phyloP scores from a whole-genome alignment of 345 rosid genomes.

The Euphorbia lathyris region DNA sequence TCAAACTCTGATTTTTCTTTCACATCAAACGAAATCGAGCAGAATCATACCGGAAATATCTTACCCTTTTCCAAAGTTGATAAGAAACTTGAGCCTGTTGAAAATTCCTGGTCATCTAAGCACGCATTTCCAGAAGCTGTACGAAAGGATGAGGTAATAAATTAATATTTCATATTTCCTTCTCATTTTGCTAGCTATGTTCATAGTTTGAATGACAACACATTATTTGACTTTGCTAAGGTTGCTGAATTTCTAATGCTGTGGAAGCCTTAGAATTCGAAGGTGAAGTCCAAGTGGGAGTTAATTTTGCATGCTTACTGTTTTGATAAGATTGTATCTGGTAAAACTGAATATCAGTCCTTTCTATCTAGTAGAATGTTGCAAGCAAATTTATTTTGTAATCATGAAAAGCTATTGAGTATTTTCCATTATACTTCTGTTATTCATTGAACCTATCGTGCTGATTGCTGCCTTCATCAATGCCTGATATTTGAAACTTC shows the following conservation, averaged over 20 bases:
- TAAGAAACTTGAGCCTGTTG: constrained; percentile 26
- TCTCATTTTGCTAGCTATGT: constrained; percentile 3
- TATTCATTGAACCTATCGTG: background rate
- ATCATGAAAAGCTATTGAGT: background rate
- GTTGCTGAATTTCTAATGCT: constrained; percentile 20
- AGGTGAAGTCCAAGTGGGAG: constrained; percentile 20
- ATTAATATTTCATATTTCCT: constrained; percentile 11
- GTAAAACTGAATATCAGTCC: background rate
- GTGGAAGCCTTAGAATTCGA: constrained; percentile 21
- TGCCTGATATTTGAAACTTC: background rate
- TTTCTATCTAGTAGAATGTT: background rate
- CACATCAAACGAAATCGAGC: constrained; percentile 24
- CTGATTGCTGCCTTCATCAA: no score
- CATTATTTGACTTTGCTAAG: constrained; percentile 5
- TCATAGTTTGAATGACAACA: constrained; percentile 2
- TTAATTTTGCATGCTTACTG: constrained; percentile 5
- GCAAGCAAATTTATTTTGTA: background rate
- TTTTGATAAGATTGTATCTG: constrained; percentile 4
- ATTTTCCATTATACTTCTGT: background rate
- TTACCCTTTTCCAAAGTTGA: constrained; percentile 21
- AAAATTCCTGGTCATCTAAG: constrained; percentile 49
- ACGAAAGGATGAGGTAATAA: constrained; percentile 40
- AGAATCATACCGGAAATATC: constrained; percentile 18
- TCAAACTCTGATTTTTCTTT: constrained; percentile 40
- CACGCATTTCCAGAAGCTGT: constrained; percentile 39